Conservation (phyloP, 73 alveolate genomes). For the Tetrahymena thermophila region DNA sequence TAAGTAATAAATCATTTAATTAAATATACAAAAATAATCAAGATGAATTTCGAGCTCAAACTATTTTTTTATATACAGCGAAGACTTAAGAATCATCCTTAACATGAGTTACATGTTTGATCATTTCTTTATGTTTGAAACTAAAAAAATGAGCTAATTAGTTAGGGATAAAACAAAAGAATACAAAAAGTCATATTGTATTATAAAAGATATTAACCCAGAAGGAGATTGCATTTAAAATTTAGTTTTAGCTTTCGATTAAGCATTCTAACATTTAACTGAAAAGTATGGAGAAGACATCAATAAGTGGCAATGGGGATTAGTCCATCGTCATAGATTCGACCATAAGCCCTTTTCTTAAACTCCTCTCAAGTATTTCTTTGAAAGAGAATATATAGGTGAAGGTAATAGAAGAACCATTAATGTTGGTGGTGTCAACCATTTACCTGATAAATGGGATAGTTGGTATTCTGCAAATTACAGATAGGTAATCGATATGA, state of each 20-base stretch:
- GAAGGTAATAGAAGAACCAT: slow-evolving; percentile 24
- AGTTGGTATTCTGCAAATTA: neutral
- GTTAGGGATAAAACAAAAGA: neutral
- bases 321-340: slow-evolving; percentile 1
- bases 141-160: neutral
- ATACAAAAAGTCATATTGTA: neutral
- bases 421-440: neutral
- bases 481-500: neutral
- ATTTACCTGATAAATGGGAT: neutral
- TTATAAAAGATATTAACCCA: neutral
- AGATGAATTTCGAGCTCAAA: too few relatives aligned
- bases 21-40: neutral
- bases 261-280: neutral
- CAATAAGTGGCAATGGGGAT: slow-evolving; percentile 29
- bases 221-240: slow-evolving; percentile 16
- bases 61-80: neutral
- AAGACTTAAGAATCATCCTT: neutral
- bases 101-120: slow-evolving; percentile 8
- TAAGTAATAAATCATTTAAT: neutral
- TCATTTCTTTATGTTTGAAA: slow-evolving; percentile 10
- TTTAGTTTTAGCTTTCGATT: slow-evolving; percentile 12
- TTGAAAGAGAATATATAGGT: slow-evolving; percentile 16
- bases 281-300: slow-evolving; percentile 11
- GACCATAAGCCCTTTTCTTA: slow-evolving; percentile 12
- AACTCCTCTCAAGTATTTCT: slow-evolving; percentile 8